A percentile compares a stretch with the other conserved stretches of the same genome.
These are phyloP conservation scores for Pyracantha coccinea DNA, from an alignment of 331 rosid genomes.

Conservation along the genomic window DNA sequence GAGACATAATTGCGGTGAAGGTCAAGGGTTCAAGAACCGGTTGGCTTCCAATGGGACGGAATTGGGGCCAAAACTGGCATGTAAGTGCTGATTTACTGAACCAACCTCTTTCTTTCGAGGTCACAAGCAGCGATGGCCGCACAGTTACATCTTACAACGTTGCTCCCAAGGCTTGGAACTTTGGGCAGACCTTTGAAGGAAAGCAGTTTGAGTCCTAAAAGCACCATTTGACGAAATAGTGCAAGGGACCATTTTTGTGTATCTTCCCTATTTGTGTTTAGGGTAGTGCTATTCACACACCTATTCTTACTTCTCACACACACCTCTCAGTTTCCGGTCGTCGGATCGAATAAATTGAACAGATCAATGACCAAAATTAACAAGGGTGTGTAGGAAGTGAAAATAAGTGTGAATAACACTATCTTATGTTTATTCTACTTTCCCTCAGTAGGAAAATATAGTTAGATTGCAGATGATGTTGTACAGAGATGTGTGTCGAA, in stretches of 20 bases:
- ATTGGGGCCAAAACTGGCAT: constrained; percentile 99
- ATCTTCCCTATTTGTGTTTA: not conserved
- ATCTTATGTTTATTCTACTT: not conserved
- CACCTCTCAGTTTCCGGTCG: too few relatives aligned
- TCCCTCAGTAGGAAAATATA: not conserved
- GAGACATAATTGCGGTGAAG: constrained; percentile 66
- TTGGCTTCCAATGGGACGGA: constrained; percentile 96
- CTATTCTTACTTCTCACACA: too few relatives aligned
- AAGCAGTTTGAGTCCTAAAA: constrained; percentile 50
- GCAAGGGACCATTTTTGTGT: constrained; percentile 1
- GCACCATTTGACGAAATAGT: constrained; percentile 7
- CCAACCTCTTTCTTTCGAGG: constrained; percentile 88
- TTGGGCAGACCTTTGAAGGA: constrained; percentile 90
- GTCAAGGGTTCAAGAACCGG: constrained; percentile 90
- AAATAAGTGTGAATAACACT: too few relatives aligned
- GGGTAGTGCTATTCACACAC: too few relatives aligned
- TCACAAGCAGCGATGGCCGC: constrained; percentile 53
- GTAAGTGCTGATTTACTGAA: constrained; percentile 63
- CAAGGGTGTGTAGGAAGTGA: too few relatives aligned
- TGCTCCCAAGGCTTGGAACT: constrained; percentile 80
- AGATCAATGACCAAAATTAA: too few relatives aligned
- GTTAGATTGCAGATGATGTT: not conserved
- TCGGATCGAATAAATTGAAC: too few relatives aligned
- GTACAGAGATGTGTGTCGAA: not conserved
- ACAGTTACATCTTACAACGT: constrained; percentile 75